Conservation (phyloP, 495 filamentous ascomycete genomes). For the Aspergillus taichungensis region DNA sequence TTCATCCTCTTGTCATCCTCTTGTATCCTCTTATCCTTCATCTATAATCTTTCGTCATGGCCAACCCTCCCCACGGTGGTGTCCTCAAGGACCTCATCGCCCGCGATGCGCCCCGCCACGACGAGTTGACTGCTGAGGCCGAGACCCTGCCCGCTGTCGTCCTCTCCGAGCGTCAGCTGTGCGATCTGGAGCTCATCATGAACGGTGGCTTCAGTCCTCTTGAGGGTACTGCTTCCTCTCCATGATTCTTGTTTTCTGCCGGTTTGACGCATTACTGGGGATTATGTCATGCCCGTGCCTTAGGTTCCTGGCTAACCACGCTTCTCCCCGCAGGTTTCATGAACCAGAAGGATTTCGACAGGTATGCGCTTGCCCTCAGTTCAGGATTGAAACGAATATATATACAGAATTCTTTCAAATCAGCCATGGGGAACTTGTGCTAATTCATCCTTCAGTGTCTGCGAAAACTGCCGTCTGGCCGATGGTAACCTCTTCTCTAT, state of each 20-base stretch:
- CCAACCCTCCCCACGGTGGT: constrained; percentile 88
- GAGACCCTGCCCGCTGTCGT: constrained; percentile 78
- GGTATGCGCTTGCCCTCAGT: constrained; percentile 44
- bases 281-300: constrained; percentile 1
- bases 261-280: not conserved
- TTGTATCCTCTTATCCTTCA: not conserved
- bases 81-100: constrained; percentile 94
- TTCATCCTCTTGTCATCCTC: not conserved
- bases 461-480: constrained; percentile 72
- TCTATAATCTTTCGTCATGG: constrained; percentile 36
- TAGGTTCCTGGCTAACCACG: constrained; percentile 21
- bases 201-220: constrained; percentile 95
- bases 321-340: constrained; percentile 66
- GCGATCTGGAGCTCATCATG: constrained; percentile 92
- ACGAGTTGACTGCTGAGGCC: constrained; percentile 70
- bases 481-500: constrained; percentile 93
- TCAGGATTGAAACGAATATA: constrained; percentile 7
- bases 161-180: constrained; percentile 87
- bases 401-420: not conserved
- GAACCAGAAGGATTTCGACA: constrained; percentile 91
- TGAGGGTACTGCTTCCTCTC: constrained; percentile 61
- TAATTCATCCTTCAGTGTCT: constrained; percentile 53
- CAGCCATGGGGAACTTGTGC: not conserved
- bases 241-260: not conserved
- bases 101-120: constrained; percentile 71